Conservation (phyloP, 176 grass and related monocot species). For the Coix lacrymajobi region DNA sequence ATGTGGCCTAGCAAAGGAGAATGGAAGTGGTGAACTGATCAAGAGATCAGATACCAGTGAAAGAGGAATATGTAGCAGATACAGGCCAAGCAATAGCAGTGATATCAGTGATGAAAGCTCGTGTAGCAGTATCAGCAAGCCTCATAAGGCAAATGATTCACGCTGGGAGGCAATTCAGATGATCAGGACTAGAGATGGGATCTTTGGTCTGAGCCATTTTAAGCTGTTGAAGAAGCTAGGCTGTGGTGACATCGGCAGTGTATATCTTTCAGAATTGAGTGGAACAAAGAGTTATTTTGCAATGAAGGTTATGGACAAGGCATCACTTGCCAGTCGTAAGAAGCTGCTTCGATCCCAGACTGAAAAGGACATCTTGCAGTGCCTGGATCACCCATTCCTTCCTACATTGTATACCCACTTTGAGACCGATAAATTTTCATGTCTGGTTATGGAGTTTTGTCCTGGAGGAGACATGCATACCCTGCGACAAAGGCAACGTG, state of each 20-base stretch:
- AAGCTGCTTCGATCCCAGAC: slow-evolving; percentile 77
- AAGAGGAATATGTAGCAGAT: slow-evolving; percentile 46
- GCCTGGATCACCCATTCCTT: slow-evolving; percentile 76
- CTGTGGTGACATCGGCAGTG: slow-evolving; percentile 80
- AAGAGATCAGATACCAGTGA: slow-evolving; percentile 39
- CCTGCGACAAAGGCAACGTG: slow-evolving; percentile 63
- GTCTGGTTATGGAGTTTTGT: slow-evolving; percentile 85
- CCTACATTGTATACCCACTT: slow-evolving; percentile 76
- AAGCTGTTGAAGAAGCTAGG: slow-evolving; percentile 69
- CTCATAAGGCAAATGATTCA: slow-evolving; percentile 76
- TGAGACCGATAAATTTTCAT: slow-evolving; percentile 85
- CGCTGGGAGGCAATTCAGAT: slow-evolving; percentile 74
- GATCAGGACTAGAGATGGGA: slow-evolving; percentile 43
- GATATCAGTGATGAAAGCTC: slow-evolving; percentile 74
- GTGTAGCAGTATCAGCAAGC: slow-evolving; percentile 68
- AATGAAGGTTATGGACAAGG: slow-evolving; percentile 91
- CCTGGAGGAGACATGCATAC: slow-evolving; percentile 77
- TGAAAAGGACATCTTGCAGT: slow-evolving; percentile 78
- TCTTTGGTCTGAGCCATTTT: slow-evolving; percentile 68
- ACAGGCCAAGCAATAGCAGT: slow-evolving; percentile 56
- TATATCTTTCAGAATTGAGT: slow-evolving; percentile 75
- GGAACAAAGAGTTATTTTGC: slow-evolving; percentile 77
- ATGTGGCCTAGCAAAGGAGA: slow-evolving; percentile 23
- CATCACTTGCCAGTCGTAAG: slow-evolving; percentile 57
- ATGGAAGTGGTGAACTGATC: slow-evolving; percentile 32